Evolutionary conservation across 208 protist species (phyloP).

Genomic region (Trypanosoma melophagium): DNA sequence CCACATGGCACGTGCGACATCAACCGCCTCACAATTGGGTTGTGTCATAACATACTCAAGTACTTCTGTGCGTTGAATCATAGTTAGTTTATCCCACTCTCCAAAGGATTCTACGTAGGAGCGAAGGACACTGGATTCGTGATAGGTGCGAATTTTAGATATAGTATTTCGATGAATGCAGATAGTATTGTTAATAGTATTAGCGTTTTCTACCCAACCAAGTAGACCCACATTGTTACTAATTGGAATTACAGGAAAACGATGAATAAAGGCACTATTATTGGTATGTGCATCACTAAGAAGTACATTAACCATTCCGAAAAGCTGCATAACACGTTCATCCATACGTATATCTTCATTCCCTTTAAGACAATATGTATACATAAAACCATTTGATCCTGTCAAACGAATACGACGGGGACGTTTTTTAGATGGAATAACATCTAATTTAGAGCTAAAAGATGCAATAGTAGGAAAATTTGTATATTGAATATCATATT

Average conservation of each 20-base stretch:
- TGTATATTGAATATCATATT: conserved; percentile 87
- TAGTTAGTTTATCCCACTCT: conserved; percentile 86
- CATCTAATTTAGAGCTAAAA: conserved; percentile 94
- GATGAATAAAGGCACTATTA: conserved; percentile 87
- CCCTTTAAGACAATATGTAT: conserved; percentile 98
- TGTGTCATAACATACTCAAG: conserved; percentile 98
- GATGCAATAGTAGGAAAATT: conserved; percentile 91
- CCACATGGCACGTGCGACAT: conserved; percentile 94
- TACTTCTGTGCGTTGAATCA: conserved; percentile 96
- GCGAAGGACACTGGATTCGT: conserved; percentile 76
- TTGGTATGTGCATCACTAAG: conserved; percentile 90
- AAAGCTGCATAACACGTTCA: conserved; percentile 99
- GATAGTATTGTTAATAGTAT: conserved; percentile 99
- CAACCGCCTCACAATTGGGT: conserved; percentile 83
- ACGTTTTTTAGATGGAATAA: conserved; percentile 99
- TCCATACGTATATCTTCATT: conserved; percentile 99
- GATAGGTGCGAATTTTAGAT: conserved; percentile 84
- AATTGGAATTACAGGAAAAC: conserved; percentile 99
- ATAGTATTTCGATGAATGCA: conserved; percentile 95
- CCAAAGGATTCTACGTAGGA: conserved; percentile 89
- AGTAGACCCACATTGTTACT: conserved; percentile 98
- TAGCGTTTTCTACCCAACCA: conserved; percentile 97
- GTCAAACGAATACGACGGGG: conserved; percentile 97
- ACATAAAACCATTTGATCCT: conserved; percentile 95
- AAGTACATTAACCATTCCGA: conserved; percentile 99